Conservation (phyloP, 1,284 basidiomycete genomes). For the Afroboletus lepidellus region DNA sequence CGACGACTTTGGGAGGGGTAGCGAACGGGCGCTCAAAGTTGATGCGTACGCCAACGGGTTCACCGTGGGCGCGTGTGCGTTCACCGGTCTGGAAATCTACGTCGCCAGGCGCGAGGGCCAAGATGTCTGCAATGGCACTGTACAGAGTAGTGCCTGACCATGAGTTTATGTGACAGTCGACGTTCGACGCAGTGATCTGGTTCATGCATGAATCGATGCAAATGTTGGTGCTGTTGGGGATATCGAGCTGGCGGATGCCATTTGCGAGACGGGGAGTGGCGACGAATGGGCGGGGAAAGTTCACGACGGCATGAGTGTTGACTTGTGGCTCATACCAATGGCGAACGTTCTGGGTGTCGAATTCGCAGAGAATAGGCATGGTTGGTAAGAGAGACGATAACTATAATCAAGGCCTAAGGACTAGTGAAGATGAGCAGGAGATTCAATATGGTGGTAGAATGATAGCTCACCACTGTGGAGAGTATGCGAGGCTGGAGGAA, state of each 20-base stretch:
- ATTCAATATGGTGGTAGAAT: no score
- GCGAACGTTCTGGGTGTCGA: slow-evolving; percentile 10
- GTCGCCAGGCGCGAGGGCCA: slow-evolving; percentile 16
- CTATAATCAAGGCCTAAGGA: no score
- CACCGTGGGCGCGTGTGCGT: neutral
- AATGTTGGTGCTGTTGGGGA: slow-evolving; percentile 7
- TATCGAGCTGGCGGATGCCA: slow-evolving; percentile 16
- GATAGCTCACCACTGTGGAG: no score
- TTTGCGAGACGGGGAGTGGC: slow-evolving; percentile 19
- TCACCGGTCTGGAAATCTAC: slow-evolving; percentile 26
- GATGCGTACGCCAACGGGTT: slow-evolving; percentile 7
- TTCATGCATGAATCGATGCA: slow-evolving; percentile 7
- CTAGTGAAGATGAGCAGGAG: no score
- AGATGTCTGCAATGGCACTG: neutral
- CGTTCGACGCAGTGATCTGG: slow-evolving; percentile 8
- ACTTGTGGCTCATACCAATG: neutral
- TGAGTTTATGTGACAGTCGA: slow-evolving; percentile 14
- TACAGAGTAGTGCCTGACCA: slow-evolving; percentile 12
- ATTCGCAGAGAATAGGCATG: slow-evolving; percentile 18
- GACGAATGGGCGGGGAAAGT: slow-evolving; percentile 15
- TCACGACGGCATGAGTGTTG: slow-evolving; percentile 9
- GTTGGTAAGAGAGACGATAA: no score
- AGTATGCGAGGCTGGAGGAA: no score
- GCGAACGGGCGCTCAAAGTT: slow-evolving; percentile 20
- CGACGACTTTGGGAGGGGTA: slow-evolving; percentile 24